A percentile compares a stretch with the other conserved stretches of the same genome.
These are phyloP conservation scores for Aspergillus amoenus DNA, from an alignment of 2,329 filamentous ascomycete species.

Conservation along the genomic window DNA sequence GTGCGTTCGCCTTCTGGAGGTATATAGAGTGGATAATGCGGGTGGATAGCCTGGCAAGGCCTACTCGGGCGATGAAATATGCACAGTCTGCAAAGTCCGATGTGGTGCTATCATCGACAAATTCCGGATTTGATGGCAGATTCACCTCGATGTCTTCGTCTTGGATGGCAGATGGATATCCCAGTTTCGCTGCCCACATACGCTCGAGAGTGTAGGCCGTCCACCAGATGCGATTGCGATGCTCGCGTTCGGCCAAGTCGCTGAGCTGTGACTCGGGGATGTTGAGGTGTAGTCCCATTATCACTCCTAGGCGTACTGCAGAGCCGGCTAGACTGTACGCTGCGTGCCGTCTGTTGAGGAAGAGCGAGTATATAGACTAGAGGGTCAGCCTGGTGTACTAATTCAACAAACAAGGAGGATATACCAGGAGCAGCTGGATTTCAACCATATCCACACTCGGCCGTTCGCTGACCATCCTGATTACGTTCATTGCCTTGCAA, in stretches of 20 bases:
- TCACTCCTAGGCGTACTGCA: not conserved
- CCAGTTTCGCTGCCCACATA: not conserved
- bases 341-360: not conserved
- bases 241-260: not conserved
- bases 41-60: not conserved
- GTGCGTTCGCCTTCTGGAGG: not conserved
- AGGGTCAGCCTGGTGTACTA: no score
- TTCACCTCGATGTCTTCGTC: not conserved
- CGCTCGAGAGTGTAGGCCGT: not conserved
- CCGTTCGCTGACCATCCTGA: not conserved
- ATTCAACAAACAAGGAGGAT: no score
- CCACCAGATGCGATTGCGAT: not conserved
- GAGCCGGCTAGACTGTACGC: not conserved
- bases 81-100: not conserved
- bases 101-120: not conserved
- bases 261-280: not conserved
- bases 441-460: not conserved
- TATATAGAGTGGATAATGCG: not conserved
- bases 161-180: not conserved
- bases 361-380: not conserved
- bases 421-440: not conserved
- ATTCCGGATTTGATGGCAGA: not conserved
- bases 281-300: not conserved
- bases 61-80: not conserved
- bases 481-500: not conserved